Percentiles rank a stretch among this genome's conserved stretches.
phyloP scores from a whole-genome alignment of 768 basidiomycete genomes.

The Tylopilus sp. region DNA sequence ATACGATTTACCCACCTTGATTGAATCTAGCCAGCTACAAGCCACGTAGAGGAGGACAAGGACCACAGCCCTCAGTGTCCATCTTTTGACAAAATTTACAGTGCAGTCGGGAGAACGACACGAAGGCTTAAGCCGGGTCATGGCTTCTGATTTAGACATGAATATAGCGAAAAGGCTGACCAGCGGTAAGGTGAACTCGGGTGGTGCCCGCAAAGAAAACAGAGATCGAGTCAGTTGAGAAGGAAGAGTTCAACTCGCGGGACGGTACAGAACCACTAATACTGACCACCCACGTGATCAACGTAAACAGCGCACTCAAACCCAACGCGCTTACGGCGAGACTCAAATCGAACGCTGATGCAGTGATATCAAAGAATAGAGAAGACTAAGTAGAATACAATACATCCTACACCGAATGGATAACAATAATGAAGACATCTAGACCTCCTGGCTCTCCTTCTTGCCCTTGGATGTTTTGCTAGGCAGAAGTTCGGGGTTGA shows the following conservation, averaged over 20 bases:
- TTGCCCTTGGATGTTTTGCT: conserved; percentile 31
- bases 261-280: too few relatives aligned
- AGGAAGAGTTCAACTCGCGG: too few relatives aligned
- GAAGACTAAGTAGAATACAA: conserved; percentile 33
- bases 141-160: conserved; percentile 19
- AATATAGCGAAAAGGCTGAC: not conserved
- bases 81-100: conserved; percentile 25
- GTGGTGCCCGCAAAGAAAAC: too few relatives aligned
- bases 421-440: conserved; percentile 14
- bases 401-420: conserved; percentile 25
- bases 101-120: not conserved
- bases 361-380: too few relatives aligned
- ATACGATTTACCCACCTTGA: conserved; percentile 47
- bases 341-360: too few relatives aligned
- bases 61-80: conserved; percentile 29
- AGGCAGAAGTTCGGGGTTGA: conserved; percentile 42
- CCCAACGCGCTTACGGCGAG: too few relatives aligned
- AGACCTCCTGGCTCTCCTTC: conserved; percentile 32
- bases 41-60: conserved; percentile 30
- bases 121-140: not conserved
- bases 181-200: too few relatives aligned
- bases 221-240: not conserved
- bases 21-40: conserved; percentile 54
- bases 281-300: too few relatives aligned
- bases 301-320: too few relatives aligned